Percentiles rank a stretch among this genome's conserved stretches.
phyloP scores from a whole-genome alignment of 1,284 basidiomycete genomes.

The Coniferiporia weirii region DNA sequence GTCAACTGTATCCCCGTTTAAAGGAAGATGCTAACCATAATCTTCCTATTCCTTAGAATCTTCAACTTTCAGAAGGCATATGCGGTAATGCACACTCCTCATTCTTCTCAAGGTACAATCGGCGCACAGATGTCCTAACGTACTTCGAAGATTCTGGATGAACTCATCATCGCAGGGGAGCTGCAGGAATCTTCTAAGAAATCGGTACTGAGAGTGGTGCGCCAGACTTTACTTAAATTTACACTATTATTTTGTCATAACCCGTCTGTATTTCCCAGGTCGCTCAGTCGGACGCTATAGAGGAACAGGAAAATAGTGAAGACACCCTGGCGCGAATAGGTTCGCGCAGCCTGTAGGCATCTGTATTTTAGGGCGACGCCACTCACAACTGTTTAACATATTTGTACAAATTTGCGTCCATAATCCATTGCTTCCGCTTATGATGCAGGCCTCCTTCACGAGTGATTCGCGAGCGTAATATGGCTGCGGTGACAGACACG shows the following conservation, averaged over 20 bases:
- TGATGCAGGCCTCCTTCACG: background rate
- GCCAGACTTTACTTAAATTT: slow-evolving; percentile 25
- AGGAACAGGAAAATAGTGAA: slow-evolving; percentile 77
- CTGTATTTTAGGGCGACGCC: background rate
- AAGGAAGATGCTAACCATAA: background rate
- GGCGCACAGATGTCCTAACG: background rate
- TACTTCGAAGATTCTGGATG: slow-evolving; percentile 79
- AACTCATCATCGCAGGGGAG: slow-evolving; percentile 96
- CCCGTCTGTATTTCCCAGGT: slow-evolving; percentile 41
- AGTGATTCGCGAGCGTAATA: background rate
- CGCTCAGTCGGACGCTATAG: slow-evolving; percentile 73
- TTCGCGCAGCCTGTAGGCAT: slow-evolving; percentile 34
- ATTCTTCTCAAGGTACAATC: too few relatives aligned
- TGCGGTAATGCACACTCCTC: slow-evolving; percentile 47
- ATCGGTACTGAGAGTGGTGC: slow-evolving; percentile 82
- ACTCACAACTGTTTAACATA: background rate
- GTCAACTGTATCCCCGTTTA: background rate
- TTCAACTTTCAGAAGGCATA: slow-evolving; percentile 99
- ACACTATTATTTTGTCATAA: background rate
- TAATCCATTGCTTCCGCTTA: background rate
- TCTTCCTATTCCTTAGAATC: slow-evolving; percentile 49
- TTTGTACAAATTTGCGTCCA: background rate
- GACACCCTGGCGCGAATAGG: slow-evolving; percentile 73
- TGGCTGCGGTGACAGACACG: background rate
- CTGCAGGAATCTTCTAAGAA: slow-evolving; percentile 99